Evolutionary conservation across 805 yeast genomes (phyloP), one percentile per base, ranked within the genome.

Genomic region (Wickerhamiella alocasiicola): DNA sequence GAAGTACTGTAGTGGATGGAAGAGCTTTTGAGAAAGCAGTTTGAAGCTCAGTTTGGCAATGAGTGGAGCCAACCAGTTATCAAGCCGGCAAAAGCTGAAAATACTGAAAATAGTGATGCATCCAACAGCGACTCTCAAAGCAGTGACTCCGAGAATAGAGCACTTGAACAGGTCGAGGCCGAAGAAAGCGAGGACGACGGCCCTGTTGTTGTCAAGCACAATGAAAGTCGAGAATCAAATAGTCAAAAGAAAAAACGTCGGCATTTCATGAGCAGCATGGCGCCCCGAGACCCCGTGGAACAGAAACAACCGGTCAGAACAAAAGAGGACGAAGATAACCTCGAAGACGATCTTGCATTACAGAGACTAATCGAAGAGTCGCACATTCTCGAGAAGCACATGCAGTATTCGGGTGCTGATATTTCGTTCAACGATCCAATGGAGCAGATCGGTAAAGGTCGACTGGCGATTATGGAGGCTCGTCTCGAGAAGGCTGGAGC

Each of bases 321-420:
- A 6, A 45, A 48, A 26, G 69, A 66, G 9, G 66, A 65, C 6
- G 54, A 55, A 23, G 66, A 71, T 19, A 71, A 79, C 48, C 54
- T 78, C 43, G 71, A 74, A 42, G 76, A 80, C 52, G 88, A 79
- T 53, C 50, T 78, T 24, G 81, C 74, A 42, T 64, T 80, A 31
- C 84, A 80, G 50, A 59, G 87, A 36, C 63, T 80, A 17, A 62
- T 80, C 23, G 65, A 65, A 44, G 88, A 80, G 55, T 77, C 85
- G 1, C 85, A 79, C 51, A 76, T 81, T 32, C 61, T 65, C 18
- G 41, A 49, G 21, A 43, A 46, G 17, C 48, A 50, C 29, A 53
- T 52, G 39, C 44, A 47, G 29, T 52, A 32, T 33, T 34, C 56
- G 0, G 64, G 65, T 4, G 63, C 61, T 2, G 63, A 59, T 31